Percentiles rank a stretch among this genome's conserved stretches.
These are phyloP conservation scores for Pachyrhizus erosus DNA, from an alignment of 306 rosid genomes.

Conservation along the genomic window DNA sequence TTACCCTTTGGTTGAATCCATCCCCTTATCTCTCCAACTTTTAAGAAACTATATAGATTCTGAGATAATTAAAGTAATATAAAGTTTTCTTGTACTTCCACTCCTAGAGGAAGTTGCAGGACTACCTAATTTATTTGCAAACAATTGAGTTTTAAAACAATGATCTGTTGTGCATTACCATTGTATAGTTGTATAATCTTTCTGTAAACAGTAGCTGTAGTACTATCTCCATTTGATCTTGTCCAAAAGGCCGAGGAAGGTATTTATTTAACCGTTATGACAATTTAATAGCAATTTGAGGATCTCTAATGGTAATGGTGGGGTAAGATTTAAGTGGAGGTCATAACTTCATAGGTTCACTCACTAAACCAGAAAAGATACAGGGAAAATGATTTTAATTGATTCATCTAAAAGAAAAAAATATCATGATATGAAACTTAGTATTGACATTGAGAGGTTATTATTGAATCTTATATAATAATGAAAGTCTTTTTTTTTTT, in stretches of 20 bases:
- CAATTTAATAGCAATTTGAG: slow-evolving; percentile 10
- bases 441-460: not conserved
- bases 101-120: slow-evolving; percentile 24
- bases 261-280: not conserved
- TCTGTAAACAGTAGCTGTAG: slow-evolving; percentile 21
- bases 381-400: not conserved
- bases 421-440: slow-evolving; percentile 12
- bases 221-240: slow-evolving; percentile 9
- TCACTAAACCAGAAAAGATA: not conserved
- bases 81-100: not conserved
- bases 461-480: slow-evolving; percentile 15
- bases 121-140: slow-evolving; percentile 15
- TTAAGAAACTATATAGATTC: slow-evolving; percentile 31
- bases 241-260: not conserved
- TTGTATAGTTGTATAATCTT: slow-evolving; percentile 2
- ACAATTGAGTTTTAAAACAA: slow-evolving; percentile 15
- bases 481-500: not conserved
- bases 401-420: not conserved
- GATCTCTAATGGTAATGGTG: not conserved
- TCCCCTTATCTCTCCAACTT: not conserved
- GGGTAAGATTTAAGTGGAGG: not conserved
- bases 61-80: slow-evolving; percentile 11
- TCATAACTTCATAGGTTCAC: slow-evolving; percentile 6
- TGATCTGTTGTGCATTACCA: slow-evolving; percentile 16
- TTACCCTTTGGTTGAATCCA: slow-evolving; percentile 6